A percentile compares a stretch with the other conserved stretches of the same genome.
Conservation (phyloP, 148 eudicot genomes). For the Rhododendron ovatum region DNA sequence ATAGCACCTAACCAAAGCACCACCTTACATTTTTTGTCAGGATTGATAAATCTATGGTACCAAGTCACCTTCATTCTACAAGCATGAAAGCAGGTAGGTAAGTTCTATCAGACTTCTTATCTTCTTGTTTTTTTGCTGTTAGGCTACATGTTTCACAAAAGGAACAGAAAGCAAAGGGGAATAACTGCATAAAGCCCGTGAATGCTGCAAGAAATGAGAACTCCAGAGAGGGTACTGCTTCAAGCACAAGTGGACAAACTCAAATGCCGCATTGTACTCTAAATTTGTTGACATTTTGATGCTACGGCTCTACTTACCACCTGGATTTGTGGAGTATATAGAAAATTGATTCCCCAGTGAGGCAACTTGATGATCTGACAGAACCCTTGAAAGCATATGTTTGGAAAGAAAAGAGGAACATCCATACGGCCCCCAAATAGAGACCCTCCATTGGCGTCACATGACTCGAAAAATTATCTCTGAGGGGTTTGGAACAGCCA, state of each 20-base stretch:
- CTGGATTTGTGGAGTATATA: neutral
- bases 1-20: neutral
- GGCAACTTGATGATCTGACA: neutral
- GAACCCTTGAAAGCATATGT: neutral
- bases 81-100: neutral
- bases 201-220: neutral
- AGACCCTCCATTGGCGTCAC: neutral
- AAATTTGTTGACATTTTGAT: neutral
- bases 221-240: neutral
- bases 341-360: neutral
- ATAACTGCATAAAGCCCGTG: neutral
- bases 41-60: neutral
- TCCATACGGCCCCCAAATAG: neutral
- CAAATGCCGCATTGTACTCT: neutral
- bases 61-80: neutral
- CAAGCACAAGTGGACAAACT: neutral
- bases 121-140: neutral
- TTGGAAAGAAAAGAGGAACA: neutral
- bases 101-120: neutral
- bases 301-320: neutral
- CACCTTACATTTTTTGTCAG: neutral
- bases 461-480: neutral
- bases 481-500: neutral
- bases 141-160: neutral
- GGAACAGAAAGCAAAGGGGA: neutral